These are phyloP conservation scores for Metschnikowia aberdeeniae DNA, from an alignment of 805 yeast species.

Conservation along the genomic window DNA sequence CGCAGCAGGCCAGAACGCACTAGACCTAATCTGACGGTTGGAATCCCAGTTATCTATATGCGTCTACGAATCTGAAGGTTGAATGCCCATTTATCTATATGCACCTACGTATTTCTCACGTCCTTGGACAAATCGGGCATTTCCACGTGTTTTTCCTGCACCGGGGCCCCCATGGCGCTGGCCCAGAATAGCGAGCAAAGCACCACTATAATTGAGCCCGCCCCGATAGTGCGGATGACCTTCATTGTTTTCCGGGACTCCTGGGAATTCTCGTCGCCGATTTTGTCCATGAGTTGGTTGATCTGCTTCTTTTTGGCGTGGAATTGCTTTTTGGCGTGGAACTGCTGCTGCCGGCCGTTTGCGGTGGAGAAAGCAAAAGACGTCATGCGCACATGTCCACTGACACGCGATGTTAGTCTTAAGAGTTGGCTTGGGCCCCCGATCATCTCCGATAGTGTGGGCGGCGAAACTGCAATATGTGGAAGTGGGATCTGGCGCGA, in stretches of 20 bases:
- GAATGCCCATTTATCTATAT: no score
- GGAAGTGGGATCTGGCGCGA: no score
- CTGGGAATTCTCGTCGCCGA: conserved; percentile 31
- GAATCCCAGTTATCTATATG: no score
- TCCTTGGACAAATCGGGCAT: conserved; percentile 12
- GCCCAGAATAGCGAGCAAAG: conserved; percentile 18
- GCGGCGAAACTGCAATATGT: no score
- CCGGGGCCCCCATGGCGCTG: conserved; percentile 14
- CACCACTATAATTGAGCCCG: conserved; percentile 16
- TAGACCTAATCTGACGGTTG: no score
- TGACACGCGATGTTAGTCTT: no score
- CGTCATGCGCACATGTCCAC: no score
- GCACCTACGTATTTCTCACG: conserved; percentile 8
- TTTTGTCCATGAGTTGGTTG: conserved; percentile 24
- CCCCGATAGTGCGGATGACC: conserved; percentile 19
- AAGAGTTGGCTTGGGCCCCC: no score
- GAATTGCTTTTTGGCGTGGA: background rate
- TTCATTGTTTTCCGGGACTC: conserved; percentile 28
- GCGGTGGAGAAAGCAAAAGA: conserved; percentile 3
- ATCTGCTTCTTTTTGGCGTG: conserved; percentile 16
- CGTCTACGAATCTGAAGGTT: background rate
- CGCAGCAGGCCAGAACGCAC: no score
- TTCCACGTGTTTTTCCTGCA: conserved; percentile 11
- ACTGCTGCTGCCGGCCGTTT: background rate
- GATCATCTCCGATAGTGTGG: no score